A percentile compares a stretch with the other conserved stretches of the same genome.
Evolutionary conservation across 768 basidiomycete species (phyloP).

Genomic region (Calocera cornea): DNA sequence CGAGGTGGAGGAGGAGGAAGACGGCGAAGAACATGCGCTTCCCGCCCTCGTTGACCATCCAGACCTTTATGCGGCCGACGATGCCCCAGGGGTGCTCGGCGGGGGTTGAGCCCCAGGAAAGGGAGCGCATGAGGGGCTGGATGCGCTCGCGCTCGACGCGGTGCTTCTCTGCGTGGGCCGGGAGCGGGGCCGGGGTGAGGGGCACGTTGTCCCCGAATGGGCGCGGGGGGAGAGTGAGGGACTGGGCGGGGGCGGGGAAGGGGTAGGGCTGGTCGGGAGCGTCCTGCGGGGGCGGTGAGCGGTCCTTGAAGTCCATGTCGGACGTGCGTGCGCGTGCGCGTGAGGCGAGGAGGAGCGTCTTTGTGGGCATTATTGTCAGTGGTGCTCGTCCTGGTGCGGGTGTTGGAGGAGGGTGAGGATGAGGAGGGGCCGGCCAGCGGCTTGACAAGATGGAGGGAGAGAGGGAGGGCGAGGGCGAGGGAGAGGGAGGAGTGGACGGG

Average conservation of each 20-base stretch:
- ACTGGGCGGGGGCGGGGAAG: background rate
- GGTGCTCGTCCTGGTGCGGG: background rate
- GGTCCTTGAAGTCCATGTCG: conserved; percentile 1
- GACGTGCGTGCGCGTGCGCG: background rate
- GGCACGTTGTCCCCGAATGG: background rate
- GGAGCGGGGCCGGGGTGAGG: background rate
- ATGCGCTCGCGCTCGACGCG: background rate
- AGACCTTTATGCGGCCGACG: background rate
- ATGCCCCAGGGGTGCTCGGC: background rate
- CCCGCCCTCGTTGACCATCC: conserved; percentile 45
- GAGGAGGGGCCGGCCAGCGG: too few relatives aligned
- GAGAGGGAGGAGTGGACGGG: background rate
- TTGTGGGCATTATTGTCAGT: background rate
- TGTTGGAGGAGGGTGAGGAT: background rate
- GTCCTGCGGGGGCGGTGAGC: background rate
- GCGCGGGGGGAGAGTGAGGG: background rate
- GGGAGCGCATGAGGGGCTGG: background rate
- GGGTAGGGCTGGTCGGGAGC: background rate
- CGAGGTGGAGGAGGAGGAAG: conserved; percentile 68
- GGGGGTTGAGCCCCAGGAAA: background rate
- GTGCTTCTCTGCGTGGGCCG: background rate
- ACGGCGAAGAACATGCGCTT: conserved; percentile 60
- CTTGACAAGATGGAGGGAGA: too few relatives aligned
- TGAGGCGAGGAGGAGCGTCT: background rate
- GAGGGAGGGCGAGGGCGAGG: background rate